phyloP scores from a whole-genome alignment of 1,284 basidiomycete genomes.

The Sanguinoderma infundibulare region DNA sequence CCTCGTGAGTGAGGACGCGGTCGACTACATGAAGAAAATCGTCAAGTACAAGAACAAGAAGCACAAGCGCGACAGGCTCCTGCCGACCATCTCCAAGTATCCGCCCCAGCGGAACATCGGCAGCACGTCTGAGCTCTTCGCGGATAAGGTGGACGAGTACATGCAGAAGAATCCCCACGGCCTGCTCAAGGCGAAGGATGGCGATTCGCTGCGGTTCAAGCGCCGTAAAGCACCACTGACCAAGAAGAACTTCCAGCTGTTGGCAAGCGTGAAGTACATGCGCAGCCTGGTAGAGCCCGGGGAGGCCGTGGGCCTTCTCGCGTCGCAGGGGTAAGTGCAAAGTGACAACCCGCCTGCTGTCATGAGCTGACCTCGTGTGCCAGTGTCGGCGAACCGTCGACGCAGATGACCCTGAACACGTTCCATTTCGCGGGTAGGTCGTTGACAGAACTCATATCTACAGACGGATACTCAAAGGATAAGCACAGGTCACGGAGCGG shows the following conservation, averaged over 20 bases:
- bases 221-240: constrained; percentile 55
- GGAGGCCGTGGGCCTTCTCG: constrained; percentile 95
- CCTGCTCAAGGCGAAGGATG: constrained; percentile 69
- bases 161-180: constrained; percentile 79
- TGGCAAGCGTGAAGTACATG: constrained; percentile 94
- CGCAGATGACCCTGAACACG: constrained; percentile 99
- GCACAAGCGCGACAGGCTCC: constrained; percentile 60
- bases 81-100: constrained; percentile 81
- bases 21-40: constrained; percentile 88
- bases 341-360: constrained; percentile 4
- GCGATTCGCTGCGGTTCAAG: constrained; percentile 45
- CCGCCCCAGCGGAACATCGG: constrained; percentile 86
- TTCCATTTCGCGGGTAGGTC: constrained; percentile 96
- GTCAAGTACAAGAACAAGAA: constrained; percentile 71
- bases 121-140: constrained; percentile 93
- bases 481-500: constrained; percentile 89
- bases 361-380: constrained; percentile 11
- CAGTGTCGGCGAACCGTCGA: constrained; percentile 98
- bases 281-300: constrained; percentile 95
- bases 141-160: constrained; percentile 82
- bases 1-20: constrained; percentile 70
- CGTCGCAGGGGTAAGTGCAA: constrained; percentile 89
- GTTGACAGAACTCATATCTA: constrained; percentile 15
- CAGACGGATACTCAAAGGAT: constrained; percentile 13
- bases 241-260: constrained; percentile 68